Evolutionary conservation across 257 asterid species (phyloP), one percentile per base, ranked within the genome.

Genomic region (Solanum bukasovii): DNA sequence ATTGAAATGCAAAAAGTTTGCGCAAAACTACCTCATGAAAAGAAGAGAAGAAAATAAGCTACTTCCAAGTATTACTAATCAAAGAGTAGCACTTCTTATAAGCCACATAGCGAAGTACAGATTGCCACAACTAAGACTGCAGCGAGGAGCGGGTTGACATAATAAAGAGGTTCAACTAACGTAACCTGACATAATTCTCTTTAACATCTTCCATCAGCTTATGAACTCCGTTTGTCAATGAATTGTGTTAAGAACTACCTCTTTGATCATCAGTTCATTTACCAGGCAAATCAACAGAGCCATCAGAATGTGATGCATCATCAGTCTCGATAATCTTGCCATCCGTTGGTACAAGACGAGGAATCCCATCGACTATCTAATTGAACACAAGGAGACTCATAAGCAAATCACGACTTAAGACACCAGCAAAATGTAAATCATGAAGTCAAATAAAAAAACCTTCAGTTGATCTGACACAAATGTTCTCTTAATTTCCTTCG

Each of bases 331-430:
- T 31, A 29, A 93, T 87, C 84, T 87, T 92, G 12, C 91, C 98
- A 87, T 95, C 97, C 38, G 87, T 52, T 4, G 97, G 98, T 33
- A 92, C 93, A 86, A 95, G 98, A 86, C 86, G 88, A 65, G 98
- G 98, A 86, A 95, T 93, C 23, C 97, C 98, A 78, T 94, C 94
- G 49, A 92, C 94, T 31, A 95, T 92, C 93, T 92, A 81, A 27
- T 83, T 42, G 12, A 70, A 75, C 37, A 13, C 86, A 27, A 56
- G 31, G 83, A 87, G 44, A 46, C 68, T 18, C 33, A 82, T 16
- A 82, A 82, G 44, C 10, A 82, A 78, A 84, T 87, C 49, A 73
- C 56, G 42, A 75, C 87, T 11, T 34, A 49, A 83, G 21, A 63
- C 44, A 42, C 35, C 38, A 87, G 46, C 77, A 25, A 86, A 31